Base-by-base conservation (phyloP, 1,284 basidiomycete species). In the Blastosporella zonata region DNA sequence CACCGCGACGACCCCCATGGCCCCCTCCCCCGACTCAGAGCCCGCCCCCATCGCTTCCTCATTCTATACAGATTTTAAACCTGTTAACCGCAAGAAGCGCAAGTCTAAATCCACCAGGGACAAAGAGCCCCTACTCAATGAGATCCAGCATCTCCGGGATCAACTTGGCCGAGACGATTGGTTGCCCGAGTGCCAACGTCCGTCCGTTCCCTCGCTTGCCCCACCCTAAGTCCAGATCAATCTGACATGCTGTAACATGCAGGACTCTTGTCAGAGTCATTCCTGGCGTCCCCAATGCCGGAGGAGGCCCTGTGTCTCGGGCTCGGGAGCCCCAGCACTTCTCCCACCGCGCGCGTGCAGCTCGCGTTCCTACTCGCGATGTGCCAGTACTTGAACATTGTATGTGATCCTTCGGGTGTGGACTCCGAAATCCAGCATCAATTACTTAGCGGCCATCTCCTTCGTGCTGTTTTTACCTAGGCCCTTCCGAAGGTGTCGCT, bases 241-340 rank as follows among this genome's bases (percentile, higher is more conserved):
- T 10, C 34, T 46, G 18, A 46, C 41, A 37, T 15, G 9, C 27
- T 13, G 43, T 46, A 46, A 23, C 29, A 28, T 31, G 52, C 50
- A 63, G 60, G 55, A 47, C 50, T 60, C n/a, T 18, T 60, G n/a
- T 43, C 52, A 23, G 55, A 56, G 15, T 55, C 59, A 31, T 36
- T 62, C 27, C 50, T 51, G 21, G 51, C 47, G 40, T 50, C 49
- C 39, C 55, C 49, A 23, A 56, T 46, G 54, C 62, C 51, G 49
- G 42, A 53, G 22, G 58, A 54, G 15, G 59, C 70, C 35, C 64
- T 88, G 41, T 89, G 87, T 64, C 74, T 89, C 13, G 86, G 86
- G 17, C 69, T 89, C 29, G 86, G 86, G 49, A 85, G 82, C 63
- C 86, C 86, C 9, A 68, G 72, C 6, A 61, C 67, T 40, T 87